These are phyloP conservation scores for Chaetomium fimeti DNA, from an alignment of 495 filamentous ascomycete species.

Conservation along the genomic window DNA sequence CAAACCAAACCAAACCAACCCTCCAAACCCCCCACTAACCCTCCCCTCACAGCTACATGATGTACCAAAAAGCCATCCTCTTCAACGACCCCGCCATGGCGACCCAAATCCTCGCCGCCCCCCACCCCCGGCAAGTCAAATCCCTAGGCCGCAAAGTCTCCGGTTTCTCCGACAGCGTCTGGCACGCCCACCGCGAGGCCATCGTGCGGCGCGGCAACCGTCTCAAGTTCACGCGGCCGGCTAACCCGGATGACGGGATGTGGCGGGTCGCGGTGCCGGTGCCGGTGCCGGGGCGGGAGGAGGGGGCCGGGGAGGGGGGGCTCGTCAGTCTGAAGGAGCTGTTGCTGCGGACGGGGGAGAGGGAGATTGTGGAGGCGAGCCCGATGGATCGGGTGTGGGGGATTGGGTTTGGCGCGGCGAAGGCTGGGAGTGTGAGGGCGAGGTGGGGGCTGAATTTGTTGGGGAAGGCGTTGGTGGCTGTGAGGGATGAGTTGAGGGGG, in stretches of 20 bases:
- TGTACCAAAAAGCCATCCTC: constrained; percentile 60
- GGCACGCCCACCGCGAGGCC: constrained; percentile 50
- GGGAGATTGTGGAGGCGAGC: constrained; percentile 63
- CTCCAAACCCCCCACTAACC: background rate
- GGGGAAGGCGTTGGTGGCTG: constrained; percentile 52
- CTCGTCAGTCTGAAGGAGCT: constrained; percentile 27
- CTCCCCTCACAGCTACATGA: constrained; percentile 52
- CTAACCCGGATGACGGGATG: constrained; percentile 19
- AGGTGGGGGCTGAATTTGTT: constrained; percentile 67
- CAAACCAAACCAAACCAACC: background rate
- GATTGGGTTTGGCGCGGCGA: constrained; percentile 55
- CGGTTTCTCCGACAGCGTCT: constrained; percentile 53
- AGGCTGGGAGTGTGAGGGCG: constrained; percentile 44
- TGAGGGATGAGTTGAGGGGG: constrained; percentile 49
- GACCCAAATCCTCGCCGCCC: constrained; percentile 44
- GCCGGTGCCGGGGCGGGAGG: background rate
- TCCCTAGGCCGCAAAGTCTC: constrained; percentile 57
- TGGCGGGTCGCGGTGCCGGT: constrained; percentile 10
- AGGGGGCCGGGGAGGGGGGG: background rate
- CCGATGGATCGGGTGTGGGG: constrained; percentile 67
- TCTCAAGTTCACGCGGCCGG: constrained; percentile 55
- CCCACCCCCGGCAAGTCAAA: constrained; percentile 47
- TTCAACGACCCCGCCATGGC: constrained; percentile 47
- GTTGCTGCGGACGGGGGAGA: constrained; percentile 57
- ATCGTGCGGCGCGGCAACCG: constrained; percentile 62